Conservation (phyloP, 192 early-diverging fungal genomes). For the Coemansia sp. region DNA sequence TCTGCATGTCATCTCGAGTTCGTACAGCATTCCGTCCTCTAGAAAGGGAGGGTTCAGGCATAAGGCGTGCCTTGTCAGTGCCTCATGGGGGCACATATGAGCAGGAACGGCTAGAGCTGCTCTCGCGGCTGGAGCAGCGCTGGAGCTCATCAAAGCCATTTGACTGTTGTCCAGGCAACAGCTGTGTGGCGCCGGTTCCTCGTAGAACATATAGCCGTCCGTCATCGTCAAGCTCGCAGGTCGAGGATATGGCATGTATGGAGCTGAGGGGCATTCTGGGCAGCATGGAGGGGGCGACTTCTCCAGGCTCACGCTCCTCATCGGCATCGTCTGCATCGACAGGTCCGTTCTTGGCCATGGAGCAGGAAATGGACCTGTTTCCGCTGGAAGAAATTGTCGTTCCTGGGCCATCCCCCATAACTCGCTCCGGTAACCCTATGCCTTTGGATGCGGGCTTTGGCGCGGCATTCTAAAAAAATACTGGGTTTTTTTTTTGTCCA, state of each 20-base stretch:
- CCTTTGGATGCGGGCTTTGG: slow-evolving; percentile 43
- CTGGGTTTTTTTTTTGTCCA: background rate
- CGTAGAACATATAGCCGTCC: slow-evolving; percentile 23
- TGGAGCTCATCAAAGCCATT: slow-evolving; percentile 9
- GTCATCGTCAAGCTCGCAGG: slow-evolving; percentile 23
- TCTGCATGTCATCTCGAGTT: slow-evolving; percentile 36
- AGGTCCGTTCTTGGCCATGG: slow-evolving; percentile 1
- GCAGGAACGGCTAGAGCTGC: slow-evolving; percentile 34
- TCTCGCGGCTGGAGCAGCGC: slow-evolving; percentile 46
- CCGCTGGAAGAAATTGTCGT: slow-evolving; percentile 50
- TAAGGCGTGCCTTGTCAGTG: slow-evolving; percentile 39
- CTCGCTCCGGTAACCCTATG: slow-evolving; percentile 46
- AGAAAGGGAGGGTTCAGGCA: slow-evolving; percentile 21
- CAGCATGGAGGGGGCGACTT: slow-evolving; percentile 6
- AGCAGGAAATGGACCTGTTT: slow-evolving; percentile 23
- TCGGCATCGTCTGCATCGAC: slow-evolving; percentile 22
- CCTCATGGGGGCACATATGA: slow-evolving; percentile 22
- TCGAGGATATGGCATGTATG: slow-evolving; percentile 40
- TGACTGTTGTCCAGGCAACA: slow-evolving; percentile 15
- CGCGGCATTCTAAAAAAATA: slow-evolving; percentile 14
- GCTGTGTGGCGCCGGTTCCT: slow-evolving; percentile 45
- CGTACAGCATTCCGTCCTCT: slow-evolving; percentile 54
- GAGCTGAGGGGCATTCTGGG: slow-evolving; percentile 50
- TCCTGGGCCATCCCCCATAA: slow-evolving; percentile 27
- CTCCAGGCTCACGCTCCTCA: slow-evolving; percentile 25